Evolutionary conservation across 129 eudicot species (phyloP), one percentile per base, ranked within the genome.

Genomic region (Sambucus nigra): DNA sequence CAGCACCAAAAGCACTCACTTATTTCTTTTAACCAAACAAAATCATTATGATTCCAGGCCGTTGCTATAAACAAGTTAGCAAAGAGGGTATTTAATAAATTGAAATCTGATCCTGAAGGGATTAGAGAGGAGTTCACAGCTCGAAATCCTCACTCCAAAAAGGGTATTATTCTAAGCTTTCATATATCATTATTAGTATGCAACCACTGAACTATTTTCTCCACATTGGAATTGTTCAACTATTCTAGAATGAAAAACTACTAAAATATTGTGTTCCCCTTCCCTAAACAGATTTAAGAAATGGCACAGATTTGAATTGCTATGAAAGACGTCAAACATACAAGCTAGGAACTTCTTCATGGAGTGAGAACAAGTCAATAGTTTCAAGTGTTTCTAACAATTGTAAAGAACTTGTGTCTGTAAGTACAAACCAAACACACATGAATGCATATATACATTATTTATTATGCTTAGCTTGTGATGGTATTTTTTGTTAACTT

Each of bases 271-370:
- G 29, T 1, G 25, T 42, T 3, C 7, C 19, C 48, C 1, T 20
- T 2, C 16, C 5, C 24, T 26, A 59, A 45, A 27, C 59, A 62
- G 68, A 59, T 21, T 23, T 16, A 32, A 50, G 58, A 51, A 25
- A 47, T 19, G 13, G 33, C 7, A 19, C 44, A 38, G 13, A 12
- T 32, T 3, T 20, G 31, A 29, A 12, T 25, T 8, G 7, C 23
- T 47, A 20, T 14, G 28, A 32, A 14, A 29, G 67, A 31, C 76
- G 84, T 22, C 62, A 50, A 32, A 64, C 73, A 25, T 78, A 69
- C 67, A 61, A 60, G 17, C 59, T 32, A 5, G 16, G 17, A 56
- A 28, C 28, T 35, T 60, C 28, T n/a, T 19, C 39, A 27, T 21
- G 14, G 1, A 40, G 14, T 4, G 52, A 51, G 19, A 55, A 38